phyloP scores from a whole-genome alignment of 139 green algal genomes.

The Picochlorum sp. region DNA sequence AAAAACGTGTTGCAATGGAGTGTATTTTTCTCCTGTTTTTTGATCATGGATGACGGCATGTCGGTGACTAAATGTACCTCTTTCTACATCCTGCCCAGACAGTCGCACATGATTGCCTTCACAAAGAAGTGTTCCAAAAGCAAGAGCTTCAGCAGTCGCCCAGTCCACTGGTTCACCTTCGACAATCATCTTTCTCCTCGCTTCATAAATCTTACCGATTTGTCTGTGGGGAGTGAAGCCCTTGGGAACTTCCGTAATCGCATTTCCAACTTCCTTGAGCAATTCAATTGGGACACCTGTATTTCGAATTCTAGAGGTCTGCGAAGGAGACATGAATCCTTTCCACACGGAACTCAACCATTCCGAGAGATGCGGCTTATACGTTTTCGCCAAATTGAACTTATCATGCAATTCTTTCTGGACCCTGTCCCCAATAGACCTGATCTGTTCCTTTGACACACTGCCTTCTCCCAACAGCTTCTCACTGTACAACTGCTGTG shows the following conservation, averaged over 20 bases:
- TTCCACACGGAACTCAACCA: conserved; percentile 85
- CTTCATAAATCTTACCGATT: conserved; percentile 88
- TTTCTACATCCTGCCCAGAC: conserved; percentile 94
- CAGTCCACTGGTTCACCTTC: conserved; percentile 73
- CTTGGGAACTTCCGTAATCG: conserved; percentile 76
- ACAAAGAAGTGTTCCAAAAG: conserved; percentile 84
- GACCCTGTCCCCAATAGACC: conserved; percentile 53
- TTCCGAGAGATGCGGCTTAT: conserved; percentile 66
- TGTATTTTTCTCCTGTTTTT: conserved; percentile 62
- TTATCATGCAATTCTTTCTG: conserved; percentile 56
- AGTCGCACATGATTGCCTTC: conserved; percentile 98
- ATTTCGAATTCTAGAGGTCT: conserved; percentile 85
- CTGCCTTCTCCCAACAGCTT: conserved; percentile 62
- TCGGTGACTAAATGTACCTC: conserved; percentile 93
- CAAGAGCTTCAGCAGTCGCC: conserved; percentile 89
- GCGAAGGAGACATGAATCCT: conserved; percentile 85
- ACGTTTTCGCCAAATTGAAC: conserved; percentile 75
- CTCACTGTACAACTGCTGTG: conserved; percentile 66
- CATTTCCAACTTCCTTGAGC: conserved; percentile 58
- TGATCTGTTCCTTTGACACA: conserved; percentile 64
- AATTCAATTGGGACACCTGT: conserved; percentile 67
- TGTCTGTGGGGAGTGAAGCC: conserved; percentile 74
- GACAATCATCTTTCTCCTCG: conserved; percentile 68
- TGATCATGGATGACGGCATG: conserved; percentile 80
- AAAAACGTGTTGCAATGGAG: conserved; percentile 75